Conservation (phyloP, 768 basidiomycete species). For the Wakefieldia striispora region DNA sequence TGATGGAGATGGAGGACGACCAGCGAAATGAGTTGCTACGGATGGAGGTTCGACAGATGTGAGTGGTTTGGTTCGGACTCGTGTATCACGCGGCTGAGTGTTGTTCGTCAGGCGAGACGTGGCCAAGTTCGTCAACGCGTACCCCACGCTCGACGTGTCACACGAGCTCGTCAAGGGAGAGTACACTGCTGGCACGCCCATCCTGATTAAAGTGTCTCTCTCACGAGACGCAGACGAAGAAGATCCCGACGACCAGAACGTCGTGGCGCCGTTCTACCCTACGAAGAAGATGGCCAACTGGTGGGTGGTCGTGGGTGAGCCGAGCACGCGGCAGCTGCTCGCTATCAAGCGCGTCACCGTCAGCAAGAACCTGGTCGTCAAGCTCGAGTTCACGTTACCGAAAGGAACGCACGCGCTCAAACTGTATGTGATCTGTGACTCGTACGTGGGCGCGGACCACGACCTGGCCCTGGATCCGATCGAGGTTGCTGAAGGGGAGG, state of each 20-base stretch:
- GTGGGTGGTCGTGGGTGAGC: slow-evolving; percentile 96
- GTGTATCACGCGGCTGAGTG: not conserved
- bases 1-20: slow-evolving; percentile 98
- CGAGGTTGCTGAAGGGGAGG: slow-evolving; percentile 88
- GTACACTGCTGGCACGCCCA: slow-evolving; percentile 82
- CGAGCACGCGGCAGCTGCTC: slow-evolving; percentile 74
- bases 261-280: slow-evolving; percentile 94
- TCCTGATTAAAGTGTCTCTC: slow-evolving; percentile 75
- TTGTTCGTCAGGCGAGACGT: slow-evolving; percentile 73
- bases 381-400: slow-evolving; percentile 86
- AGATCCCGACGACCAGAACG: slow-evolving; percentile 68
- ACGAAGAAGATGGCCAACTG: slow-evolving; percentile 89
- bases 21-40: slow-evolving; percentile 76
- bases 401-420: slow-evolving; percentile 82
- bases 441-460: slow-evolving; percentile 89
- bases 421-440: slow-evolving; percentile 90
- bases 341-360: slow-evolving; percentile 87
- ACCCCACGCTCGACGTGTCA: slow-evolving; percentile 91
- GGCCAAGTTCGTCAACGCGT: slow-evolving; percentile 93
- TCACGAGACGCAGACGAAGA: slow-evolving; percentile 82
- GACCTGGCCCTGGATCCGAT: slow-evolving; percentile 82
- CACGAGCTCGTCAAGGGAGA: slow-evolving; percentile 85
- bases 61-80: slow-evolving; percentile 31
- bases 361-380: slow-evolving; percentile 65
- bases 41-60: slow-evolving; percentile 88